Percentiles rank a stretch among this genome's conserved stretches.
phyloP scores from a whole-genome alignment of 2,329 filamentous ascomycete genomes.

The Verticillium nonalfalfae region DNA sequence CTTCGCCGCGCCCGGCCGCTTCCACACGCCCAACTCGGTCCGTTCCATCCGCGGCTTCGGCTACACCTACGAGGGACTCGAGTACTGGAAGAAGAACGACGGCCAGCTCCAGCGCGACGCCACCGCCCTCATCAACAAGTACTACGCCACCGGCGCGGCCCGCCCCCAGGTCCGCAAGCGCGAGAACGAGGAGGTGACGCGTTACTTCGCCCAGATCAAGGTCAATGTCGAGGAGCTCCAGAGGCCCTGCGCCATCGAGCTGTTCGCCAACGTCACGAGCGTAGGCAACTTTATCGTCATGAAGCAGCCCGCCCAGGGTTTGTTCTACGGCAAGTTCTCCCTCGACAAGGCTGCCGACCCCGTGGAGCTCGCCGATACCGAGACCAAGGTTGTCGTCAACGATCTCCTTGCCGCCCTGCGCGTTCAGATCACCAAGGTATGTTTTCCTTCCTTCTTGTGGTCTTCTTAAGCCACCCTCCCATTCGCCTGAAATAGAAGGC shows the following conservation, averaged over 20 bases:
- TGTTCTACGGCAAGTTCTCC: constrained; percentile 2
- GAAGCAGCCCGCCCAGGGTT: constrained; percentile 8
- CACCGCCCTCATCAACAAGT: constrained; percentile 46
- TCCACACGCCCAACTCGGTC: constrained; percentile 31
- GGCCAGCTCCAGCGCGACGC: constrained; percentile 55
- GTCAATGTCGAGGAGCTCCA: constrained; percentile 29
- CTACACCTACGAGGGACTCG: constrained; percentile 33
- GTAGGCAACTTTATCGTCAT: constrained; percentile 27
- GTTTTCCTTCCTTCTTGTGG: not conserved
- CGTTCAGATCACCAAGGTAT: constrained; percentile 26
- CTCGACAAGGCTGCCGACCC: constrained; percentile 1
- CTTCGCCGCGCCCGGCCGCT: constrained; percentile 30
- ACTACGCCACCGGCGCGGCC: constrained; percentile 30
- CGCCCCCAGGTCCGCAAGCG: not conserved
- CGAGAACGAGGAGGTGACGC: constrained; percentile 4
- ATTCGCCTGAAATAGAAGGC: not conserved
- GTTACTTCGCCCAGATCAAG: constrained; percentile 28
- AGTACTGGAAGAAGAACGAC: constrained; percentile 45
- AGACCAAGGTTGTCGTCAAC: not conserved
- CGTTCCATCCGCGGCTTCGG: constrained; percentile 25
- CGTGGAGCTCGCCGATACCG: not conserved
- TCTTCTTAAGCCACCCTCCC: not conserved
- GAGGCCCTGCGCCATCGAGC: constrained; percentile 26
- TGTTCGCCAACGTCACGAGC: constrained; percentile 20
- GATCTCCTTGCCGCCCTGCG: constrained; percentile 12